phyloP scores from a whole-genome alignment of 2,329 filamentous ascomycete genomes.

The Zopfia rhizophila region DNA sequence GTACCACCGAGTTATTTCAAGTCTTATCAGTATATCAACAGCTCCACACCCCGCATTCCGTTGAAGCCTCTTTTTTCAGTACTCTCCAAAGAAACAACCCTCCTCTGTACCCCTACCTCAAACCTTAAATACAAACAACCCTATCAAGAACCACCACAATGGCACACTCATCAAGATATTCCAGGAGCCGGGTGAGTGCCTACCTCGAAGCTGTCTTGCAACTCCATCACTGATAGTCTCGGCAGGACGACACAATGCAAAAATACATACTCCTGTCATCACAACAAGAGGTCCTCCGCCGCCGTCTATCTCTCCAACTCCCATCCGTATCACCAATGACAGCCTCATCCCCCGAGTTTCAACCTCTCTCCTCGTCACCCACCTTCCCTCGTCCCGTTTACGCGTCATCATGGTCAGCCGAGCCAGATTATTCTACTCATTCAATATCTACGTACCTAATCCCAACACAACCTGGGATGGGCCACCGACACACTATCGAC shows the following conservation, averaged over 20 bases:
- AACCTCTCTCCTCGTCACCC: slow-evolving; percentile 48
- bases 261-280: slow-evolving; percentile 53
- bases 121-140: neutral
- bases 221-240: slow-evolving; percentile 7
- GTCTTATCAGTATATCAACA: slow-evolving; percentile 5
- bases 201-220: neutral
- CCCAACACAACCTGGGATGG: slow-evolving; percentile 27
- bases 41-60: slow-evolving; percentile 15
- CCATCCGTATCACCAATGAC: slow-evolving; percentile 45
- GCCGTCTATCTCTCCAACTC: slow-evolving; percentile 50
- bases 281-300: slow-evolving; percentile 53
- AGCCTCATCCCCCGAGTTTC: slow-evolving; percentile 47
- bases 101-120: neutral
- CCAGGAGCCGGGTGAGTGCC: slow-evolving; percentile 12
- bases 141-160: slow-evolving; percentile 2
- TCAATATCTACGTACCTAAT: slow-evolving; percentile 34
- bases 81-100: too few relatives aligned
- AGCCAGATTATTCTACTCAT: slow-evolving; percentile 27
- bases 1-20: neutral
- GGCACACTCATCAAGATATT: neutral
- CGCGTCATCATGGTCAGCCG: slow-evolving; percentile 21
- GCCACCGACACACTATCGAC: slow-evolving; percentile 35
- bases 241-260: slow-evolving; percentile 45
- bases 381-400: slow-evolving; percentile 27
- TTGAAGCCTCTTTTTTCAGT: neutral